Conservation (phyloP, 306 rosid genomes). For the Inga oerstediana region DNA sequence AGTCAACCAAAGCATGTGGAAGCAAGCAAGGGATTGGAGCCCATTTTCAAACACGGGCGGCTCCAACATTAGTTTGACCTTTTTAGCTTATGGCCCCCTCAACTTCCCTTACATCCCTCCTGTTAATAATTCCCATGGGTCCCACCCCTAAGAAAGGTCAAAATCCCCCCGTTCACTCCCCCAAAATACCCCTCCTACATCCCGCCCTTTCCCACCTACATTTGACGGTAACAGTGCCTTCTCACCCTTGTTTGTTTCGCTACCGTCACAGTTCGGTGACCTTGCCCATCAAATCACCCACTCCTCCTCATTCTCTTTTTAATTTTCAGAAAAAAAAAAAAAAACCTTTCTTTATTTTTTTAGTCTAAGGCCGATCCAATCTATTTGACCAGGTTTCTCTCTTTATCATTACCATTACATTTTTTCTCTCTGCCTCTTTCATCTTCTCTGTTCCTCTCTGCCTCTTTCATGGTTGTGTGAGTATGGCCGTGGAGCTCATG, state of each 20-base stretch:
- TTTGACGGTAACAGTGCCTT: slow-evolving; percentile 47
- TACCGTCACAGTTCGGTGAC: slow-evolving; percentile 64
- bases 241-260: background rate
- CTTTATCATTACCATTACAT: slow-evolving; percentile 36
- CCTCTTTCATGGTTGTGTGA: slow-evolving; percentile 33
- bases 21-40: slow-evolving; percentile 25
- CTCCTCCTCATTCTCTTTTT: background rate
- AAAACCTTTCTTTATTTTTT: slow-evolving; percentile 6
- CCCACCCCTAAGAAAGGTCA: slow-evolving; percentile 39
- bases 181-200: slow-evolving; percentile 38
- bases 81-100: slow-evolving; percentile 13
- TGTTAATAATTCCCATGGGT: slow-evolving; percentile 1
- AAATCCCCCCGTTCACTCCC: slow-evolving; percentile 18
- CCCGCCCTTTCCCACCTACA: slow-evolving; percentile 41
- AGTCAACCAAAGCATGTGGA: slow-evolving; percentile 48
- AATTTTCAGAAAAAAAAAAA: background rate
- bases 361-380: slow-evolving; percentile 19
- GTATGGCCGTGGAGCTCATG: slow-evolving; percentile 69
- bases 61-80: slow-evolving; percentile 43
- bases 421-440: background rate
- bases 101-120: background rate
- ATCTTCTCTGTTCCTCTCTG: background rate
- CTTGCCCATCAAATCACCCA: slow-evolving; percentile 46
- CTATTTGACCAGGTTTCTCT: slow-evolving; percentile 58
- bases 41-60: slow-evolving; percentile 16